phyloP scores from a whole-genome alignment of 1,139 yeast species.

The Geotrichum australiense region DNA sequence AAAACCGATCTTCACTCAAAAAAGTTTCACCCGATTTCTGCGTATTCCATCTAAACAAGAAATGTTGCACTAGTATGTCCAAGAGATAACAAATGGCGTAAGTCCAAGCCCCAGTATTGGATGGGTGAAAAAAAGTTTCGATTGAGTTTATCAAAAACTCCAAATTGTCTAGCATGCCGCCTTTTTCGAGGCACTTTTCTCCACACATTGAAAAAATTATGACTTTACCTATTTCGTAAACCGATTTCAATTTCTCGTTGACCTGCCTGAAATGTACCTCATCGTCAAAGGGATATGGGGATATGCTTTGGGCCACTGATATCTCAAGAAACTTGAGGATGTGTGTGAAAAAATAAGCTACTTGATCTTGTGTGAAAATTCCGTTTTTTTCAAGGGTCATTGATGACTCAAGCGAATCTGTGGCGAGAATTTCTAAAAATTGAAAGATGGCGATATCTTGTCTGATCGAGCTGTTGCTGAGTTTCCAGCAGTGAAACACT shows the following conservation, averaged over 20 bases:
- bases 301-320: constrained; percentile 36
- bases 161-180: constrained; percentile 49
- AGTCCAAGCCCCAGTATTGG: constrained; percentile 84
- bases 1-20: constrained; percentile 38
- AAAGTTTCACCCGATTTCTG: constrained; percentile 32
- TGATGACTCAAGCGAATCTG: constrained; percentile 36
- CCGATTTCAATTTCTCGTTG: constrained; percentile 26
- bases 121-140: constrained; percentile 87
- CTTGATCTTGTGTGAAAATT: constrained; percentile 55
- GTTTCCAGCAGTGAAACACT: constrained; percentile 68
- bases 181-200: constrained; percentile 33
- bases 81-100: constrained; percentile 58
- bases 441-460: constrained; percentile 64
- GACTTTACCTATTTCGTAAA: constrained; percentile 45
- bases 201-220: constrained; percentile 59
- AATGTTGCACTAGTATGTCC: constrained; percentile 34
- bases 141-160: constrained; percentile 57
- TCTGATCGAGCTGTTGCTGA: constrained; percentile 49
- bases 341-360: constrained; percentile 49
- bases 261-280: constrained; percentile 22
- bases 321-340: constrained; percentile 34
- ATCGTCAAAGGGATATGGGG: constrained; percentile 31
- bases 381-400: constrained; percentile 46
- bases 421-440: constrained; percentile 56
- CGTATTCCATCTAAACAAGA: constrained; percentile 33